Base-by-base conservation (phyloP, 2,329 filamentous ascomycete species). In the Amylocarpus encephaloides region DNA sequence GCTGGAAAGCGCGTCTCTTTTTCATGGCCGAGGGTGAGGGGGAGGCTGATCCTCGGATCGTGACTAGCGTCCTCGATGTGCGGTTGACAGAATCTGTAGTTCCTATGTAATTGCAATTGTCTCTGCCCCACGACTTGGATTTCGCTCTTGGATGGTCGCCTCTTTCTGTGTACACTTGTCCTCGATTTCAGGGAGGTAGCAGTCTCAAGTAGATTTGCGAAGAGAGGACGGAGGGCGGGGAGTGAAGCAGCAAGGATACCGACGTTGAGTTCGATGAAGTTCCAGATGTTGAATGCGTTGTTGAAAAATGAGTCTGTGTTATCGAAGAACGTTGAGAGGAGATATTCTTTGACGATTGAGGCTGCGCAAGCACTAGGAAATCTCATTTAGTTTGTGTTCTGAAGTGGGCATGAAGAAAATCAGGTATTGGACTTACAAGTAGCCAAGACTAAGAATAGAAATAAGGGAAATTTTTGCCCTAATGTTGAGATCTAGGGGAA, bases 241-340 rank as follows among this genome's bases (percentile, higher is more conserved):
- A 73, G 58, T 1, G 66, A 72, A 6, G 69, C 70, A 1, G 72
- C 71, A 2, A 73, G 62, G 43, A 73, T 71, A 3, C 70, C 71
- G 3, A 70, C 59, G 33, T 69, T 69, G 13, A 74, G 63, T 54
- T 75, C 71, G 42, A 73, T 66, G 51, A 66, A 67, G 55, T 70
- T 70, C 70, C 71, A 74, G 13, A 74, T 62, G 32, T 68, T 68
- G 59, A 72, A 73, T 1, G 62, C 59, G 54, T 62, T 54, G 15
- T 57, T 36, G 34, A 56, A 61, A 13, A 63, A 66, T 40, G 63
- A 67, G 52, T 74, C 71, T 0, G 54, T 52, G 9, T 69, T 62
- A 0, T 52, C 42, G 47, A 73, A 63, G 49, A 70, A 68, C 6
- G 45, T 61, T 39, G 60, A 64, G 48, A 74, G 71, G 18, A 66